phyloP scores from a whole-genome alignment of 2,329 filamentous ascomycete species.

The Plenodomus lindquistii region DNA sequence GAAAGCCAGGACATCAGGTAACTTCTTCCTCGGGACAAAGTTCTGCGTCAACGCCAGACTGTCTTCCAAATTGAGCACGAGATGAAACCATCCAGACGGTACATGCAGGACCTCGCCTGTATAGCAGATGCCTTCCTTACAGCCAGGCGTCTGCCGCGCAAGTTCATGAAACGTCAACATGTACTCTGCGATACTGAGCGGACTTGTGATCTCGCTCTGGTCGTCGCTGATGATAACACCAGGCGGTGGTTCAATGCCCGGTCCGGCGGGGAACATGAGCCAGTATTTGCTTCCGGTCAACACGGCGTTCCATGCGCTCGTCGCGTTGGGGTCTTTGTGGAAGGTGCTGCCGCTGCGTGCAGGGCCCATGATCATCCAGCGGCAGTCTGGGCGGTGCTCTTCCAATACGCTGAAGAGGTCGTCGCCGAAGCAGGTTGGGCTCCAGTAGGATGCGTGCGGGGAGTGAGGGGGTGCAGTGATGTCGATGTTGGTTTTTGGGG shows the following conservation, averaged over 20 bases:
- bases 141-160: constrained; percentile 74
- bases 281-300: constrained; percentile 91
- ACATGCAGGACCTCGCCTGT: constrained; percentile 90
- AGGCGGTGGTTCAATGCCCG: constrained; percentile 68
- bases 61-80: constrained; percentile 85
- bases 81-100: constrained; percentile 94
- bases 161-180: constrained; percentile 85
- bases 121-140: constrained; percentile 80
- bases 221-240: constrained; percentile 90
- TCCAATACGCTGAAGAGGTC: constrained; percentile 84
- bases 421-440: constrained; percentile 80
- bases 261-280: constrained; percentile 91
- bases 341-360: constrained; percentile 89
- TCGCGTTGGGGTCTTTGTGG: constrained; percentile 78
- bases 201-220: constrained; percentile 89
- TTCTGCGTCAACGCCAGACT: constrained; percentile 94
- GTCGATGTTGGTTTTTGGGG: constrained; percentile 76
- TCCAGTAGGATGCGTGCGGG: constrained; percentile 68
- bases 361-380: constrained; percentile 92
- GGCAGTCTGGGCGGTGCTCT: constrained; percentile 77
- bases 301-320: constrained; percentile 92
- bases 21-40: constrained; percentile 78
- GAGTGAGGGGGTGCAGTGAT: constrained; percentile 48
- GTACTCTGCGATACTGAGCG: constrained; percentile 96
- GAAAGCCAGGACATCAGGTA: constrained; percentile 77